Evolutionary conservation across 768 basidiomycete species (phyloP).

Genomic region (Trametes cingulata): DNA sequence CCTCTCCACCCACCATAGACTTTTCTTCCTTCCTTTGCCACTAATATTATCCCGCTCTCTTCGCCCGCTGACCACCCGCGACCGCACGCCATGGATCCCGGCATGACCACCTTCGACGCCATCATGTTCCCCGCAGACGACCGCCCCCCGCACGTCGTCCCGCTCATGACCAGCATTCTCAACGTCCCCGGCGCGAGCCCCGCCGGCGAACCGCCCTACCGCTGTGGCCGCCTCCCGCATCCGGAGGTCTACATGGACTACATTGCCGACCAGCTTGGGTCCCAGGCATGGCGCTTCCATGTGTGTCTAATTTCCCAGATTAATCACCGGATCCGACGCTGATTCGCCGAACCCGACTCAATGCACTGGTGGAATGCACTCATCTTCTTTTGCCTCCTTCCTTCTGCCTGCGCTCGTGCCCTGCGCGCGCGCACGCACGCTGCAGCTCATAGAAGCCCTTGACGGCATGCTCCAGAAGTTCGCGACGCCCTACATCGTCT

Average conservation of each 20-base stretch:
- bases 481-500: conserved; percentile 76
- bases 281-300: conserved; percentile 73
- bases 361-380: too few species aligned
- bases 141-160: conserved; percentile 70
- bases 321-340: conserved; percentile 19
- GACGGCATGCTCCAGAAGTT: conserved; percentile 83
- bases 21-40: conserved; percentile 8
- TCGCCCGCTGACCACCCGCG: neutral
- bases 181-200: conserved; percentile 10
- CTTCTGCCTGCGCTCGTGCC: conserved; percentile 11
- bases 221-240: conserved; percentile 69
- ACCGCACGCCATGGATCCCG: conserved; percentile 50
- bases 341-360: conserved; percentile 13
- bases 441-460: conserved; percentile 68
- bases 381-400: conserved; percentile 19
- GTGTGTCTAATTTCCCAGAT: conserved; percentile 39
- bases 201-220: conserved; percentile 33
- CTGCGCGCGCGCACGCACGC: neutral
- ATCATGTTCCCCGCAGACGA: conserved; percentile 82
- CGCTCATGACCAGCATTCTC: conserved; percentile 70
- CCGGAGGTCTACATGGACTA: conserved; percentile 87
- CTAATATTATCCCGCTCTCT: conserved; percentile 7
- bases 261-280: conserved; percentile 70
- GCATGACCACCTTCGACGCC: conserved; percentile 62
- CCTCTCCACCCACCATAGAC: conserved; percentile 5